These are phyloP conservation scores for Harringtonia lauricola DNA, from an alignment of 2,329 filamentous ascomycete species.

Conservation along the genomic window DNA sequence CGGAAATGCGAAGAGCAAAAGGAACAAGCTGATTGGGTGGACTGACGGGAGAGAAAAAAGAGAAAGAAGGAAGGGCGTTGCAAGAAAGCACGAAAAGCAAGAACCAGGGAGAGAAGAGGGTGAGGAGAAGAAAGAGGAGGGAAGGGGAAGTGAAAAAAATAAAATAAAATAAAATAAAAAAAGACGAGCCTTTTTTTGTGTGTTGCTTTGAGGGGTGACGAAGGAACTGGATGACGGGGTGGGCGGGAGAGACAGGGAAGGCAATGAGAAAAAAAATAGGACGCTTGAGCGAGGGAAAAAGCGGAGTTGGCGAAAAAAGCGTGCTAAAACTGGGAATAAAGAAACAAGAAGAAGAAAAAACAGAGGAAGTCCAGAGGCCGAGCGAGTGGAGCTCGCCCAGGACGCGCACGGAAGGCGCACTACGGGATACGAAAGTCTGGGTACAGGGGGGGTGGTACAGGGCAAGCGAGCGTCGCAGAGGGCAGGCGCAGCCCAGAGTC, in stretches of 20 bases:
- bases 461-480: too few relatives aligned
- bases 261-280: not conserved
- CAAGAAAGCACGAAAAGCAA: conserved; percentile 3
- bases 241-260: not conserved
- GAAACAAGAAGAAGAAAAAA: not conserved
- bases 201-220: conserved; percentile 3
- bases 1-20: conserved; percentile 4
- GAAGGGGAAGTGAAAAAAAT: too few relatives aligned
- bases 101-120: not conserved
- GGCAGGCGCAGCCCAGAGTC: too few relatives aligned
- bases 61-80: conserved; percentile 3
- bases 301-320: not conserved
- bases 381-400: not conserved
- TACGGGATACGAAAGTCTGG: not conserved
- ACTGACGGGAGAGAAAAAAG: conserved; percentile 2
- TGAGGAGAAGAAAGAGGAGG: not conserved
- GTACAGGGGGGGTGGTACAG: too few relatives aligned
- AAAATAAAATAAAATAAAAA: too few relatives aligned
- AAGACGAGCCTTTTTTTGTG: conserved; percentile 2
- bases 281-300: not conserved
- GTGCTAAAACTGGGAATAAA: conserved; percentile 1
- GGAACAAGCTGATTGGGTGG: not conserved
- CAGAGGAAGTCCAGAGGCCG: not conserved
- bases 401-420: not conserved
- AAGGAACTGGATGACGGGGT: conserved; percentile 1